Percentiles rank a stretch among this genome's conserved stretches.
Evolutionary conservation across 140 eudicot species (phyloP).

Genomic region (Oenanthe javanica): DNA sequence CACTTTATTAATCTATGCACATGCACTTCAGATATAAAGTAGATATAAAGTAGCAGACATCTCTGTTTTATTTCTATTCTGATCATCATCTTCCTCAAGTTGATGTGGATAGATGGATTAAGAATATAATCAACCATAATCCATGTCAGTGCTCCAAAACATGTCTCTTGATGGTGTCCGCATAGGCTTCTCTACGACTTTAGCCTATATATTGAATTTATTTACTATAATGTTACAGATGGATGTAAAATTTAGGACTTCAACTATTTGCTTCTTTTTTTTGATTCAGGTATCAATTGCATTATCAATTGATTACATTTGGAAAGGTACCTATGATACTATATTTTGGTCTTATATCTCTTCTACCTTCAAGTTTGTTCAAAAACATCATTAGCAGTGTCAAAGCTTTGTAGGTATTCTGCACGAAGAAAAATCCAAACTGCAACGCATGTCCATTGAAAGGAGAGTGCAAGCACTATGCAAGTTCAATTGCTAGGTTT

Average conservation of each 20-base stretch:
- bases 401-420: constrained; percentile 39
- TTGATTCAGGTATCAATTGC: constrained; percentile 49
- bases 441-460: constrained; percentile 70
- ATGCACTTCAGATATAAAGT: constrained; percentile 1
- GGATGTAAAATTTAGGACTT: not conserved
- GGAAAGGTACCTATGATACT: constrained; percentile 47
- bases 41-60: not conserved
- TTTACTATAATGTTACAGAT: not conserved
- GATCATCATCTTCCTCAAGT: not conserved
- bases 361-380: not conserved
- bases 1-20: not conserved
- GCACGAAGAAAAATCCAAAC: constrained; percentile 53
- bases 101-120: constrained; percentile 5
- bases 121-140: not conserved
- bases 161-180: not conserved
- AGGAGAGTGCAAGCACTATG: constrained; percentile 58
- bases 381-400: not conserved
- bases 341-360: constrained; percentile 1
- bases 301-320: constrained; percentile 66
- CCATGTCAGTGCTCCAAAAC: not conserved
- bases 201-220: not conserved
- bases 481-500: constrained; percentile 63
- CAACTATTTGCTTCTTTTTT: constrained; percentile 7
- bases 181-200: not conserved
- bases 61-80: not conserved